Conservation (phyloP, 768 basidiomycete genomes). For the Rhodotorula diobovata region DNA sequence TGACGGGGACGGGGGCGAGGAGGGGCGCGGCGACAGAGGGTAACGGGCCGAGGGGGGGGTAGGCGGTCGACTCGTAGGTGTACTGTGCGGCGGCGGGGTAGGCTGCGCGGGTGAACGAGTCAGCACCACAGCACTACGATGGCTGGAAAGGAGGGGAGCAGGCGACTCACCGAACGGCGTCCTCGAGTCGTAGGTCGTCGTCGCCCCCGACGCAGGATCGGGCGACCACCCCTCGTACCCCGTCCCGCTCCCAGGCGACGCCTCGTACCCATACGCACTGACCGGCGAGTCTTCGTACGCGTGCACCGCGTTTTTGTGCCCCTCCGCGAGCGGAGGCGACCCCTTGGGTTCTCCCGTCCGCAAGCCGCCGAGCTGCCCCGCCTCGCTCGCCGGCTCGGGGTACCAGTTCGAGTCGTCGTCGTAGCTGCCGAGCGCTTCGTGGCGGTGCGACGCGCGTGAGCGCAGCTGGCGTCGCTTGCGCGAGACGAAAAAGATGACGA, state of each 20-base stretch:
- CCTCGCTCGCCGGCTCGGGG: background rate
- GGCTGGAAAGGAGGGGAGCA: fast-evolving
- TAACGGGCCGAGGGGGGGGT: background rate
- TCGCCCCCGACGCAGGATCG: background rate
- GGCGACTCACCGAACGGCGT: background rate
- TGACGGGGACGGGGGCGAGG: background rate
- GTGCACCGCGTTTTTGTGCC: background rate
- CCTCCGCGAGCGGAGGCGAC: no score
- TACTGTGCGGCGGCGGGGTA: background rate
- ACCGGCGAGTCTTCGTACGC: background rate
- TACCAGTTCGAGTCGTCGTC: background rate
- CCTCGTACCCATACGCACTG: background rate
- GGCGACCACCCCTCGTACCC: background rate
- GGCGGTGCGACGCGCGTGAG: background rate
- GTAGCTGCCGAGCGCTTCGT: background rate
- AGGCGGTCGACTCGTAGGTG: background rate
- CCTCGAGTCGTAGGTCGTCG: background rate
- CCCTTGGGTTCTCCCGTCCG: background rate
- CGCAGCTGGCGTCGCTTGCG: background rate
- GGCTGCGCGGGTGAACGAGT: background rate
- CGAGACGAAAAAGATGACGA: background rate
- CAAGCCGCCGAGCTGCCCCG: background rate
- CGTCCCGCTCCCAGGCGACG: background rate
- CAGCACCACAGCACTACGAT: background rate
- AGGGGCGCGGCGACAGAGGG: background rate